Conservation (phyloP, 768 basidiomycete genomes). For the Lyophyllum atratum region DNA sequence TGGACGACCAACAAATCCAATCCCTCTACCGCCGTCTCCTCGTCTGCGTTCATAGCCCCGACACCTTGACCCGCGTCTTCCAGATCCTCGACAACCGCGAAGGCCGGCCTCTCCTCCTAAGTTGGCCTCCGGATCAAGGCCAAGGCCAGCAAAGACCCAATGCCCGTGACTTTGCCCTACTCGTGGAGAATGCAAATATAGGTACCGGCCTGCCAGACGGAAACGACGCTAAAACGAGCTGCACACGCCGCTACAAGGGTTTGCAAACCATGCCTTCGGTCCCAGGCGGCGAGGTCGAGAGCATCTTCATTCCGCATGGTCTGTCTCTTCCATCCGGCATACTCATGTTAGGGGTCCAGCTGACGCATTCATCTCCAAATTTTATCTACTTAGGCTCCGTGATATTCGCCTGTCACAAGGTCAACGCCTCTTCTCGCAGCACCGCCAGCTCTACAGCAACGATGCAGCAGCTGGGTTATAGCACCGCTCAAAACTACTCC, state of each 20-base stretch:
- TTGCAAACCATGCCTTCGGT: slow-evolving; percentile 62
- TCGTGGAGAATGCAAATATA: slow-evolving; percentile 71
- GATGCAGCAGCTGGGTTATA: slow-evolving; percentile 51
- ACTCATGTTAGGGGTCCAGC: slow-evolving; percentile 19
- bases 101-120: slow-evolving; percentile 60
- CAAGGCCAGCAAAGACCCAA: slow-evolving; percentile 32
- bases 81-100: slow-evolving; percentile 72
- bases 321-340: slow-evolving; percentile 28
- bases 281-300: slow-evolving; percentile 69
- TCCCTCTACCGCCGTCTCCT: slow-evolving; percentile 62
- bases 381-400: slow-evolving; percentile 49
- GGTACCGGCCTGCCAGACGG: slow-evolving; percentile 47
- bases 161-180: slow-evolving; percentile 53
- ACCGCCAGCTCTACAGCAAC: slow-evolving; percentile 37
- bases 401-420: slow-evolving; percentile 76
- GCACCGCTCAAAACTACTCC: slow-evolving; percentile 34
- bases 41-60: slow-evolving; percentile 51
- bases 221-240: slow-evolving; percentile 81
- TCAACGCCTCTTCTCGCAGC: slow-evolving; percentile 46
- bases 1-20: slow-evolving; percentile 58
- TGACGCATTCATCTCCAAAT: slow-evolving; percentile 10
- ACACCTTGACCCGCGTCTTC: slow-evolving; percentile 65
- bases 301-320: slow-evolving; percentile 92
- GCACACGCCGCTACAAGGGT: slow-evolving; percentile 82
- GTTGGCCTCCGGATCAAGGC: slow-evolving; percentile 74